Evolutionary conservation across 441 rosid genomes (phyloP).

Genomic region (Syzygium malaccense): DNA sequence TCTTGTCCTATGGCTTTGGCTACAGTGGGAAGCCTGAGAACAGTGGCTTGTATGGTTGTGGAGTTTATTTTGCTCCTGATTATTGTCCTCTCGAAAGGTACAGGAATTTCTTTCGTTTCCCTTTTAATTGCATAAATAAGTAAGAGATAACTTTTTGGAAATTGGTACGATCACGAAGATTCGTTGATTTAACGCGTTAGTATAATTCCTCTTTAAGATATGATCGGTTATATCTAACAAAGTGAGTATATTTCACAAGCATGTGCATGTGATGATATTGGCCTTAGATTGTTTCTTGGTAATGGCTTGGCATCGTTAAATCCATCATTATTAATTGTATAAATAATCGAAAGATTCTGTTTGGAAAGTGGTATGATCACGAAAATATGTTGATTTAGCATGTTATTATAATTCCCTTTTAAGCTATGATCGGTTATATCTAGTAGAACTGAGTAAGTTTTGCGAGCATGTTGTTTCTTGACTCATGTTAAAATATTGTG

Average conservation of each 20-base stretch:
- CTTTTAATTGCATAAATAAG: not conserved
- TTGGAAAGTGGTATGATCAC: not conserved
- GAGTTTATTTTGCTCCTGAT: slow-evolving; percentile 60
- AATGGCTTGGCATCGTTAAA: not conserved
- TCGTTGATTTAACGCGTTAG: not conserved
- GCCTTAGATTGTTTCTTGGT: not conserved
- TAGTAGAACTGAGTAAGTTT: no score
- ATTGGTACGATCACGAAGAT: not conserved
- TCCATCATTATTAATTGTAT: not conserved
- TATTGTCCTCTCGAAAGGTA: slow-evolving; percentile 58
- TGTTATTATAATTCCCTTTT: not conserved
- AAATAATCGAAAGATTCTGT: not conserved
- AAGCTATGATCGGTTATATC: no score
- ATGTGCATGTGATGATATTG: not conserved
- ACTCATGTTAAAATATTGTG: no score
- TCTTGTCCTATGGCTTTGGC: slow-evolving; percentile 58
- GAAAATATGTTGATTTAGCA: not conserved
- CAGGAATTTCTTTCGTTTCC: not conserved
- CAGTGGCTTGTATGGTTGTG: slow-evolving; percentile 48
- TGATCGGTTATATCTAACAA: not conserved
- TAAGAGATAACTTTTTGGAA: not conserved
- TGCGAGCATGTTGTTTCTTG: not conserved
- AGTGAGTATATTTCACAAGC: not conserved
- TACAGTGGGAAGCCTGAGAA: slow-evolving; percentile 13
- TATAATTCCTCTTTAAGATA: not conserved